Conservation (phyloP, 805 yeast genomes). For the Clavispora fructus region DNA sequence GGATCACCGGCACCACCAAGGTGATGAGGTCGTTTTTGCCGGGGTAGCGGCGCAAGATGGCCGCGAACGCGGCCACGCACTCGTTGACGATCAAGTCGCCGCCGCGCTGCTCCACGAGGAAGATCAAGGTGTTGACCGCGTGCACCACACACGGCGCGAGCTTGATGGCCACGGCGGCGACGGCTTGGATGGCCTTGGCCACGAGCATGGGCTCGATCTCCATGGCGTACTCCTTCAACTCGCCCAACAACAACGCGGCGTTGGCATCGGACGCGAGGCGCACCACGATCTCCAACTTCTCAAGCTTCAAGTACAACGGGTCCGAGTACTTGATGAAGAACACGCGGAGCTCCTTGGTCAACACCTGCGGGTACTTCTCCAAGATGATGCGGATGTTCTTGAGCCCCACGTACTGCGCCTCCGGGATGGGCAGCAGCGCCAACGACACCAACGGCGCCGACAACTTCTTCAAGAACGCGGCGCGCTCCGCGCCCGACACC, state of each 20-base stretch:
- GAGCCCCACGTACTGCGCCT: slow-evolving; percentile 89
- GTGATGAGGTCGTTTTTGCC: slow-evolving; percentile 43
- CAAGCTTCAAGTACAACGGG: slow-evolving; percentile 72
- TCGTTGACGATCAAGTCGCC: slow-evolving; percentile 60
- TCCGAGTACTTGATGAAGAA: slow-evolving; percentile 86
- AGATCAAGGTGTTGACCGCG: slow-evolving; percentile 56
- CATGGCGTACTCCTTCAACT: slow-evolving; percentile 74
- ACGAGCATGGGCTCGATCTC: slow-evolving; percentile 82
- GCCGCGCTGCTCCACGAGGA: slow-evolving; percentile 54
- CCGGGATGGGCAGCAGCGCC: slow-evolving; percentile 78
- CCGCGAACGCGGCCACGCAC: slow-evolving; percentile 56
- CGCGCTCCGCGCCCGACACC: slow-evolving; percentile 35
- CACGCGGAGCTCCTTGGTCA: slow-evolving; percentile 76
- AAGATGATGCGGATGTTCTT: slow-evolving; percentile 85
- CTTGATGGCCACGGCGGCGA: slow-evolving; percentile 70
- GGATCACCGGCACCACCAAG: slow-evolving; percentile 51
- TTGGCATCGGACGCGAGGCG: slow-evolving; percentile 61
- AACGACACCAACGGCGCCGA: slow-evolving; percentile 84
- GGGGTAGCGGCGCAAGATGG: slow-evolving; percentile 63
- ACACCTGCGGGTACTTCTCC: slow-evolving; percentile 78
- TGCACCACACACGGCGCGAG: slow-evolving; percentile 47
- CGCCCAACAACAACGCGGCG: slow-evolving; percentile 55
- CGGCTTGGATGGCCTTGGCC: slow-evolving; percentile 55
- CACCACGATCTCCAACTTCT: slow-evolving; percentile 69
- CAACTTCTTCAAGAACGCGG: slow-evolving; percentile 57